These are phyloP conservation scores for Globisporangium recalcitrans DNA, from an alignment of 352 stramenopile genomes.

Conservation along the genomic window DNA sequence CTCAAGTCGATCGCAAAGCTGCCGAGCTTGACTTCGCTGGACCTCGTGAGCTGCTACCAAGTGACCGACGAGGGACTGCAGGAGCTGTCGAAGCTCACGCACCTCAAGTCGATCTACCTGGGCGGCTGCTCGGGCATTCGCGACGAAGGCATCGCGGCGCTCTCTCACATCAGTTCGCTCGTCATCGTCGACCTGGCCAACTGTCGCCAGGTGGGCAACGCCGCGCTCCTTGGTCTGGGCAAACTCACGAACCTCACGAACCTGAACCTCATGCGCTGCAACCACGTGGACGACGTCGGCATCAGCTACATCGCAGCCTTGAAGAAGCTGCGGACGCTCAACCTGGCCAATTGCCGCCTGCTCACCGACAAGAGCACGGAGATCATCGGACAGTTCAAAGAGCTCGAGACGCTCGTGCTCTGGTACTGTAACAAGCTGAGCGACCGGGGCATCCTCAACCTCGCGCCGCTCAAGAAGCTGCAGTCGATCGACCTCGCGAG, in stretches of 20 bases:
- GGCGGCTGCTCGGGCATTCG: constrained; percentile 52
- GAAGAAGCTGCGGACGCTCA: constrained; percentile 57
- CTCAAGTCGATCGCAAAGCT: constrained; percentile 46
- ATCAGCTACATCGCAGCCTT: constrained; percentile 40
- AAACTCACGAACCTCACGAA: constrained; percentile 54
- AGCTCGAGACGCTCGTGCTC: constrained; percentile 61
- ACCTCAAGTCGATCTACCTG: constrained; percentile 61
- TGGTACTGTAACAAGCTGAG: constrained; percentile 87
- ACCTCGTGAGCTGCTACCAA: constrained; percentile 75
- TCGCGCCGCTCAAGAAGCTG: constrained; percentile 41
- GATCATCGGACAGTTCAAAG: constrained; percentile 39
- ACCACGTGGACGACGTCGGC: constrained; percentile 56
- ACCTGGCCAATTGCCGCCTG: constrained; percentile 76
- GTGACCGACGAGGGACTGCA: constrained; percentile 51
- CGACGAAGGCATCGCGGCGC: constrained; percentile 48
- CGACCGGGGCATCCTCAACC: constrained; percentile 39
- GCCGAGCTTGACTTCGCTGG: constrained; percentile 53
- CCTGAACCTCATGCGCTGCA: constrained; percentile 80
- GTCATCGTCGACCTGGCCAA: constrained; percentile 70
- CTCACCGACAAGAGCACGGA: constrained; percentile 49
- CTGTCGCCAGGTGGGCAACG: constrained; percentile 68
- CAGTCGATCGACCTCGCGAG: constrained; percentile 71
- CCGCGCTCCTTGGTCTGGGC: constrained; percentile 45
- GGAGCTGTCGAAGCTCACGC: constrained; percentile 30
- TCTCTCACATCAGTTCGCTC: constrained; percentile 38